A percentile compares a stretch with the other conserved stretches of the same genome.
These are phyloP conservation scores for Hortaea werneckii DNA, from an alignment of 2,329 filamentous ascomycete species.

Conservation along the genomic window DNA sequence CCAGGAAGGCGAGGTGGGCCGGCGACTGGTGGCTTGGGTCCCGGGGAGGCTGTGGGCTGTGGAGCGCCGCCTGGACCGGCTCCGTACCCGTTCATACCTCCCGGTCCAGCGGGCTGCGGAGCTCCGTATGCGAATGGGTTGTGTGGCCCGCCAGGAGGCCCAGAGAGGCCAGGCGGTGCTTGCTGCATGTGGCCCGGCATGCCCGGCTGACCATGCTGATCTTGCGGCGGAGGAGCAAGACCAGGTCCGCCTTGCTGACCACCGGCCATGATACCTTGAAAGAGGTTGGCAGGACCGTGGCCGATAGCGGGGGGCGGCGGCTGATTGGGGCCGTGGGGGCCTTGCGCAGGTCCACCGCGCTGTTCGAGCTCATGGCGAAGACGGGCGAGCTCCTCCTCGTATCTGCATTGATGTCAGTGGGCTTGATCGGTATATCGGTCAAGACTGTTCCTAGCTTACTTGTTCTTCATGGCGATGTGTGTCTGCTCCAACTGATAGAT, in stretches of 20 bases:
- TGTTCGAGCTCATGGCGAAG: slow-evolving; percentile 80
- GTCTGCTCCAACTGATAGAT: slow-evolving; percentile 87
- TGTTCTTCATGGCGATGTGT: slow-evolving; percentile 79
- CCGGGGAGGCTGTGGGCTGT: slow-evolving; percentile 76
- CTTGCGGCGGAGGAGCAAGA: slow-evolving; percentile 56
- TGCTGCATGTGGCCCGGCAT: slow-evolving; percentile 59
- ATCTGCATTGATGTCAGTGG: slow-evolving; percentile 44
- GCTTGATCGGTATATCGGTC: too few relatives aligned
- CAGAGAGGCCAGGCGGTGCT: slow-evolving; percentile 57
- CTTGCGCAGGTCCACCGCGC: slow-evolving; percentile 52
- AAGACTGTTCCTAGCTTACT: slow-evolving; percentile 48
- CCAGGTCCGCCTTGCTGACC: slow-evolving; percentile 61
- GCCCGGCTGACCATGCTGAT: slow-evolving; percentile 47
- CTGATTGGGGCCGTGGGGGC: slow-evolving; percentile 66
- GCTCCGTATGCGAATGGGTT: slow-evolving; percentile 53
- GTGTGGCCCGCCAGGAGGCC: slow-evolving; percentile 51
- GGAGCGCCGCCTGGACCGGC: slow-evolving; percentile 55
- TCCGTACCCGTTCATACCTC: slow-evolving; percentile 60
- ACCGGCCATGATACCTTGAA: slow-evolving; percentile 92
- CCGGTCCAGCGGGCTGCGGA: slow-evolving; percentile 42
- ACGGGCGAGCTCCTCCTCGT: slow-evolving; percentile 80
- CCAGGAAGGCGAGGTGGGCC: slow-evolving; percentile 34
- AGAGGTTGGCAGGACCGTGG: slow-evolving; percentile 79
- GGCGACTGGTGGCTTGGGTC: slow-evolving; percentile 63
- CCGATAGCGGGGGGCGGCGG: slow-evolving; percentile 77